These are phyloP conservation scores for Tolypocladium sp. DNA, from an alignment of 2,329 filamentous ascomycete genomes.

Conservation along the genomic window DNA sequence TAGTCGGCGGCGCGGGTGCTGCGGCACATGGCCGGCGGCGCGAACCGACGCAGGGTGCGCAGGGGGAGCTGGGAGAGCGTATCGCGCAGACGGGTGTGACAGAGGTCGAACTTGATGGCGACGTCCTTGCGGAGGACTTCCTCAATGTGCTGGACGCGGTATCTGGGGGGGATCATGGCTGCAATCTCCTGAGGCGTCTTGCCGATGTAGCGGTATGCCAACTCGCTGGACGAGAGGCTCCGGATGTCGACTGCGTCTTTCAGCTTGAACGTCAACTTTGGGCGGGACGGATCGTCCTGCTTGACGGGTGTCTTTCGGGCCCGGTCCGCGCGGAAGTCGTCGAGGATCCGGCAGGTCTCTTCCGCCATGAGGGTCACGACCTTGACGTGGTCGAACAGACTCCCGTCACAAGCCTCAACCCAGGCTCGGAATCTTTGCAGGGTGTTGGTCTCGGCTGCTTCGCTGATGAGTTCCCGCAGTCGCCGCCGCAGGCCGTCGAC, in stretches of 20 bases:
- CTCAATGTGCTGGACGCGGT: constrained; percentile 29
- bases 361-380: not conserved
- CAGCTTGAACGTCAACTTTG: not conserved
- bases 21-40: constrained; percentile 9
- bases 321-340: not conserved
- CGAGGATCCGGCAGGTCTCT: not conserved
- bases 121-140: constrained; percentile 25
- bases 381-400: constrained; percentile 1
- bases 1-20: constrained; percentile 16
- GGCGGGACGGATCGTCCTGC: not conserved
- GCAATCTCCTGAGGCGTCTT: constrained; percentile 22
- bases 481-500: constrained; percentile 10
- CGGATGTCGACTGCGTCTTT: not conserved
- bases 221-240: constrained; percentile 13
- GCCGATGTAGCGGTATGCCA: constrained; percentile 20
- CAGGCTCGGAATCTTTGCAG: constrained; percentile 7
- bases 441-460: constrained; percentile 10
- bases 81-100: constrained; percentile 14
- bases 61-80: constrained; percentile 9
- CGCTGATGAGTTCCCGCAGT: constrained; percentile 8
- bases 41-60: constrained; percentile 2
- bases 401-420: constrained; percentile 9
- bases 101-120: constrained; percentile 16
- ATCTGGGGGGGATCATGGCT: constrained; percentile 16
- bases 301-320: not conserved